Evolutionary conservation across 257 asterid species (phyloP).

Genomic region (Linderniella brevidens): DNA sequence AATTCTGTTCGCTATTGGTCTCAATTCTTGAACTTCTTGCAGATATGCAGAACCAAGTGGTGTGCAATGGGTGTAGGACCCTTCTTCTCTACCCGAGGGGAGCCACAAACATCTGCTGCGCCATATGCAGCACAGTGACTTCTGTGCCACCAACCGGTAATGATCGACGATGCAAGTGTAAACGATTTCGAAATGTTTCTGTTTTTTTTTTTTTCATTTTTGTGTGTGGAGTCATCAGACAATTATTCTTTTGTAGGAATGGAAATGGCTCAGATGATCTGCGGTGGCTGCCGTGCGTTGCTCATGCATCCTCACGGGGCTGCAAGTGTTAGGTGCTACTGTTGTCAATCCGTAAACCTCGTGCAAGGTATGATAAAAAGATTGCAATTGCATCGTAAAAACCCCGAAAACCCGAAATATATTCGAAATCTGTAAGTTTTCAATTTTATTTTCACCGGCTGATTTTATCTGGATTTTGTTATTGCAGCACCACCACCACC

Average conservation of each 20-base stretch:
- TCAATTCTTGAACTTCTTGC: neutral
- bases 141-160: conserved; percentile 60
- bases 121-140: conserved; percentile 55
- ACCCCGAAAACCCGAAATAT: neutral
- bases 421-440: neutral
- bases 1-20: no score
- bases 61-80: conserved; percentile 74
- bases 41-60: conserved; percentile 75
- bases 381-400: neutral
- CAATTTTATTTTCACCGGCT: neutral
- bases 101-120: conserved; percentile 64
- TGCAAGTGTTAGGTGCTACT: conserved; percentile 48
- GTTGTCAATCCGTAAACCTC: conserved; percentile 45
- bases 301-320: conserved; percentile 58
- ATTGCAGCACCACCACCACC: conserved; percentile 5
- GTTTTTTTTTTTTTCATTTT: neutral
- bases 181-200: neutral
- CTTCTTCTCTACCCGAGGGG: conserved; percentile 68
- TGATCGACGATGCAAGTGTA: neutral
- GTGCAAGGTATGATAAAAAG: conserved; percentile 32
- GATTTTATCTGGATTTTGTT: neutral
- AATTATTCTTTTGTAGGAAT: conserved; percentile 19
- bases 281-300: conserved; percentile 50
- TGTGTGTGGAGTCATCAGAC: neutral
- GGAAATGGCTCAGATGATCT: conserved; percentile 53